phyloP scores from a whole-genome alignment of 1,284 basidiomycete species.

The Cystobasidium sp. region DNA sequence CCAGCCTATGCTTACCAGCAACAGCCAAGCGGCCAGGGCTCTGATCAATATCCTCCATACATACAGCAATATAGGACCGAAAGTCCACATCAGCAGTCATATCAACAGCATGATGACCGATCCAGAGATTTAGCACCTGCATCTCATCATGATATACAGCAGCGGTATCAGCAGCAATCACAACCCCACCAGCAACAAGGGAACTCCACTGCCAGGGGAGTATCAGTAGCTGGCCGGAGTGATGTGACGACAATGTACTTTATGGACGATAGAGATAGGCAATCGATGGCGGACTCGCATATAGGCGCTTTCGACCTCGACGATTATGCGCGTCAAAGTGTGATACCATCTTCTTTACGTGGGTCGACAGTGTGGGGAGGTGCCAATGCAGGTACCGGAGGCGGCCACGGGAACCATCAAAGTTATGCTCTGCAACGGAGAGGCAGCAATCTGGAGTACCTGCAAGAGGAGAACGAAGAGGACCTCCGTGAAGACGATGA shows the following conservation, averaged over 20 bases:
- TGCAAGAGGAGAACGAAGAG: constrained; percentile 35
- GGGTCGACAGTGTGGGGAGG: constrained; percentile 15
- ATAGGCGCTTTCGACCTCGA: constrained; percentile 41
- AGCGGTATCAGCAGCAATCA: constrained; percentile 2
- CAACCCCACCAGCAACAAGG: constrained; percentile 2
- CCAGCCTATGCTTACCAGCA: not conserved
- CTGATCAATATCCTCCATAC: constrained; percentile 11
- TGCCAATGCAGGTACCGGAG: not conserved
- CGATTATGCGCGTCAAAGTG: constrained; percentile 28
- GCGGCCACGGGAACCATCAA: constrained; percentile 12
- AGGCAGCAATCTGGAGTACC: constrained; percentile 33
- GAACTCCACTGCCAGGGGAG: constrained; percentile 19
- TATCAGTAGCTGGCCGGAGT: constrained; percentile 36
- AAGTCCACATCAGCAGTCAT: constrained; percentile 13
- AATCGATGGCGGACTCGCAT: constrained; percentile 39
- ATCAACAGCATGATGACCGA: constrained; percentile 5
- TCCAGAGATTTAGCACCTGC: not conserved
- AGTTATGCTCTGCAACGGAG: constrained; percentile 18
- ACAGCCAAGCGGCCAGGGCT: not conserved
- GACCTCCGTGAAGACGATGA: constrained; percentile 10
- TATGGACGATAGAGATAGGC: constrained; percentile 29
- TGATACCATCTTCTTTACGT: constrained; percentile 8
- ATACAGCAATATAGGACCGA: constrained; percentile 10
- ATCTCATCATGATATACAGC: constrained; percentile 10
- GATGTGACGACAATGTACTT: constrained; percentile 39